Base-by-base conservation (phyloP, 169 alveolate genomes). In the Babesia caballi region DNA sequence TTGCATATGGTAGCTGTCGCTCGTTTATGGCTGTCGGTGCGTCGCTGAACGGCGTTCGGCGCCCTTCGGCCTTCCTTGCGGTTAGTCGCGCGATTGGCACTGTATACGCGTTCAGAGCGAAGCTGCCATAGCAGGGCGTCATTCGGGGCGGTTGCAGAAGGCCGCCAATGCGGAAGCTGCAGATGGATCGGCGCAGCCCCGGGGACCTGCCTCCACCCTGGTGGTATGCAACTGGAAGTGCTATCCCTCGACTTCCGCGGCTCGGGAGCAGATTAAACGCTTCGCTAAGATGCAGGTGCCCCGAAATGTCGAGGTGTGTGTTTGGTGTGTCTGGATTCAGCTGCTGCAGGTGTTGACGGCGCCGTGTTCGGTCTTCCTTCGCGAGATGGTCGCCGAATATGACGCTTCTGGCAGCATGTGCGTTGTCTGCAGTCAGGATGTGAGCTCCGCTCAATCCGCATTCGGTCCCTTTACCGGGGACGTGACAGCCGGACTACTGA, bases 381-480 rank as follows among this genome's bases (percentile, higher is more conserved):
- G 40, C n/a, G 57, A 67, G 19, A 74, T 74, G 84, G 76, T 74
- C 12, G 32, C 69, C 14, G 38, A 35, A 11, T 74, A 74, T 53
- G 19, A 42, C 3, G 36, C 21, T 25, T 12, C 41, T 6, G 63
- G 68, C 11, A 61, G 77, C 69, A n/a, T 25, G 14, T 74, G 84
- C 25, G 21, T 51, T 6, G 59, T 61, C 25, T 74, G 84, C 42
- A 74, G 84, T 33, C 84, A 74, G 75, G 66, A 74, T 36, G 84
- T 74, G 21, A 74, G 84, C 33, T 61, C 68, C 35, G 58, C 53
- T 8, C 28, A 70, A 25, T 8, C 65, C 7, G 83, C 76, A 19
- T 71, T 75, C n/a, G 92, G 92, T 6, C 85, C 90, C 19, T 86
- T 58, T 56, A 86, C 92, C 44, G 92, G 92, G 14, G 92, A 86